Evolutionary conservation across 139 green algal species (phyloP).

Genomic region (Tetratostichococcus sp.): DNA sequence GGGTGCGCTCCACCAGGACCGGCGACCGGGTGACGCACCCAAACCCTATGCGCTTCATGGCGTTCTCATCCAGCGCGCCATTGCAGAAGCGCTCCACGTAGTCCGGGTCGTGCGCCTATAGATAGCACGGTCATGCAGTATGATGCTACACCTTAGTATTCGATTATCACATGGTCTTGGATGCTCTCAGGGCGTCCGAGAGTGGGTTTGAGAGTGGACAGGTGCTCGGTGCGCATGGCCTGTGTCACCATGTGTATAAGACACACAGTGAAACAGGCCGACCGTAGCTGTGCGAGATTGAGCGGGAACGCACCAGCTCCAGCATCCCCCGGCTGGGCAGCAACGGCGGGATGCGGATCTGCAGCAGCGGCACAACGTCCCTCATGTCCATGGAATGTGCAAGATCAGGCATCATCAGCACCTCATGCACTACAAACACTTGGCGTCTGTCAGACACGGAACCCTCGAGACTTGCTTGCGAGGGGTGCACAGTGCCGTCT

Average conservation of each 20-base stretch:
- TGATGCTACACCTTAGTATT: too few species aligned
- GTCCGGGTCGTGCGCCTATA: conserved; percentile 49
- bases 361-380: not conserved
- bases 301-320: not conserved
- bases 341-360: not conserved
- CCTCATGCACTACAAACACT: too few species aligned
- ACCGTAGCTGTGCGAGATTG: too few species aligned
- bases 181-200: too few species aligned
- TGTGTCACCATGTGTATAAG: too few species aligned
- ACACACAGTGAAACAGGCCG: too few species aligned
- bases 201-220: not conserved
- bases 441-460: too few species aligned
- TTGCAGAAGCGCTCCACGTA: conserved; percentile 54
- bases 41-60: conserved; percentile 57
- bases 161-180: too few species aligned
- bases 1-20: conserved; percentile 40
- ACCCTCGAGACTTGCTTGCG: conserved; percentile 10
- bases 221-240: too few species aligned
- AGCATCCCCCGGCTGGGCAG: conserved; percentile 6
- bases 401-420: too few species aligned
- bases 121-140: too few species aligned
- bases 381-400: too few species aligned
- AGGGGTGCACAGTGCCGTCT: conserved; percentile 27
- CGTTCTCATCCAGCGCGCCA: conserved; percentile 37
- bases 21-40: conserved; percentile 20